Evolutionary conservation across 495 filamentous ascomycete genomes (phyloP), one percentile per base, ranked within the genome.

Genomic region (Penicillium atrosanguineum): DNA sequence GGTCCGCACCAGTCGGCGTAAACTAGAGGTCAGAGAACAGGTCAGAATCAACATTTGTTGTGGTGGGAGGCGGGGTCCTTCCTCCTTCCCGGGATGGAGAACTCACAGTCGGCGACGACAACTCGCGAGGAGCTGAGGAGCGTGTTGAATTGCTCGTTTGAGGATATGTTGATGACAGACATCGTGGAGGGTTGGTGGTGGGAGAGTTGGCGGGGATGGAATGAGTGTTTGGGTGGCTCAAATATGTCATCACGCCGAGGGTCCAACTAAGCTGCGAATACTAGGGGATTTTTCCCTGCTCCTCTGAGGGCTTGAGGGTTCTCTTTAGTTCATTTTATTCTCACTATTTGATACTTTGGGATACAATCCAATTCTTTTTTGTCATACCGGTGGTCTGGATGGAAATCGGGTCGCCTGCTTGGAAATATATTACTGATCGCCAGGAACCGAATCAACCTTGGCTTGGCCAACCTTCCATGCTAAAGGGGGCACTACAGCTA

Each of bases 41-140:
- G 12, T 38, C 26, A 41, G 39, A 40, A 40, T 58, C 38, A 60
- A 53, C 48, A 28, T 36, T 31, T 26, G 40, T 34, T 48, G 19
- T 54, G 21, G 21, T 40, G n/a, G 16, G 20, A 31, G 40, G 45
- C 8, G 31, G 54, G 41, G 47, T 41, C 20, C 28, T 21, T 37
- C 23, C 5, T 36, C 28, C 28, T 34, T 34, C 31, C 31, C 31
- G 31, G 9, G 31, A 12, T 11, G 31, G 49, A 49, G 52, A 36
- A 79, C 90, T 83, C 73, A 95, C 91, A 97, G 75, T 95, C 87
- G 58, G 84, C 82, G 41, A 96, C 86, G 29, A 96, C 88, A 50
- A 95, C 80, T 43, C 73, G 81, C 20, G 86, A 88, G 36, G 76
- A 79, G 39, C 76, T 77, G 46, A 96, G 74, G 45, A 95, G 67